Base-by-base conservation (phyloP, 192 early-diverging fungal species). In the Entophlyctis luteolus region DNA sequence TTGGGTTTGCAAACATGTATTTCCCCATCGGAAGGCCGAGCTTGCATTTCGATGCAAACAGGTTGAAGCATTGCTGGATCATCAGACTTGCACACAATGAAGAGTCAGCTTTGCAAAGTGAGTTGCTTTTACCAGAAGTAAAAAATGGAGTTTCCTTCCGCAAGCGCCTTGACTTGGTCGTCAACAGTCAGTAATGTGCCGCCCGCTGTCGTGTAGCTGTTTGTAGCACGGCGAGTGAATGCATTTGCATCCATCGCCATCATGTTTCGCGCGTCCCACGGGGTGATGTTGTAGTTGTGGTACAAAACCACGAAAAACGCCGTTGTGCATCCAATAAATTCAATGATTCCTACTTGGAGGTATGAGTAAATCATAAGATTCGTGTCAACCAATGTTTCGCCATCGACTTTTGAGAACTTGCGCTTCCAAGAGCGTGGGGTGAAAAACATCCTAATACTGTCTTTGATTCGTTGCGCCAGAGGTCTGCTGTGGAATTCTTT, bases 11-110 rank as follows among this genome's bases (percentile, higher is more conserved):
- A 77, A 93, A 87, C 83, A 91, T 89, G 70, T 89, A 90, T 55
- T 59, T 75, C 4, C 91, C 90, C 68, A 92, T 88, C n/a, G 92
- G 93, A 55, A 90, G 62, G 4, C 82, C 76, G 52, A 88, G 77
- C 16, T 88, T 74, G 46, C 88, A 86, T 81, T 96, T 98, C 78
- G 89, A 92, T 14, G 90, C 90, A 76, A 98, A 98, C 80, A 93
- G 74, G 74, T 98, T 98, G 81, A 90, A 96, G 46, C 93, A 85
- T 72, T 98, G 95, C 75, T 90, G 83, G 67, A 95, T 75, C 47
- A 95, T 79, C 33, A 98, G 80, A 28, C 79, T 78, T n/a, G n/a
- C n/a, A n/a, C n/a, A n/a, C n/a, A n/a, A n/a, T n/a, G n/a, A n/a
- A n/a, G n/a, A n/a, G n/a, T n/a, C n/a, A n/a, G n/a, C n/a, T n/a